A percentile compares a stretch with the other conserved stretches of the same genome.
These are phyloP conservation scores for Mucuna pruriens DNA, from an alignment of 306 rosid genomes.

Conservation along the genomic window DNA sequence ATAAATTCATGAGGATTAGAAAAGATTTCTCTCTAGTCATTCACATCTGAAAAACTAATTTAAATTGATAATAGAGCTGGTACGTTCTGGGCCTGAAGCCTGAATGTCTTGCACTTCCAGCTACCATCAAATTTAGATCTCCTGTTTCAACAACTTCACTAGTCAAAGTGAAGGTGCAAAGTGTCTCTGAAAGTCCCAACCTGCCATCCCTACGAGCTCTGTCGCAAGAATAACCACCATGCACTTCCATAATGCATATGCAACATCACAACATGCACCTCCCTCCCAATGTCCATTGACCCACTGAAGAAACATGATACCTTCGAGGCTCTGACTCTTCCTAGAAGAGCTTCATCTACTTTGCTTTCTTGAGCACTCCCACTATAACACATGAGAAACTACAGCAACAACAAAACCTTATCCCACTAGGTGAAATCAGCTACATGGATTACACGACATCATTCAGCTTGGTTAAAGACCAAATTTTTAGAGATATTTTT, in stretches of 20 bases:
- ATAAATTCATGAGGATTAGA: background rate
- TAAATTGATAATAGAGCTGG: background rate
- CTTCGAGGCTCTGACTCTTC: background rate
- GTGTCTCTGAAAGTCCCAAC: background rate
- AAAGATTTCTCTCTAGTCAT: background rate
- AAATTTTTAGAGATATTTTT: background rate
- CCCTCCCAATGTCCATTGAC: background rate
- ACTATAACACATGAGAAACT: background rate
- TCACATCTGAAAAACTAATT: background rate
- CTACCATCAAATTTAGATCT: background rate
- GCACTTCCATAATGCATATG: background rate
- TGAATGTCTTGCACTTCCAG: background rate
- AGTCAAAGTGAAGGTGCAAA: background rate
- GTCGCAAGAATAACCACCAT: background rate
- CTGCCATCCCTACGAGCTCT: background rate
- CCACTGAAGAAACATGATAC: background rate
- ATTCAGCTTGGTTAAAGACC: background rate
- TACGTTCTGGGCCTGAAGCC: background rate
- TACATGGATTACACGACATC: background rate
- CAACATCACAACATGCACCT: background rate
- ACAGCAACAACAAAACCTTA: background rate
- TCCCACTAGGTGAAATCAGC: background rate
- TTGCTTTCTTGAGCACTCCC: background rate
- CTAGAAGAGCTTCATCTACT: background rate
- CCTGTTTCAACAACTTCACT: background rate